Evolutionary conservation across 768 basidiomycete species (phyloP).

Genomic region (Tulasnella sp.): DNA sequence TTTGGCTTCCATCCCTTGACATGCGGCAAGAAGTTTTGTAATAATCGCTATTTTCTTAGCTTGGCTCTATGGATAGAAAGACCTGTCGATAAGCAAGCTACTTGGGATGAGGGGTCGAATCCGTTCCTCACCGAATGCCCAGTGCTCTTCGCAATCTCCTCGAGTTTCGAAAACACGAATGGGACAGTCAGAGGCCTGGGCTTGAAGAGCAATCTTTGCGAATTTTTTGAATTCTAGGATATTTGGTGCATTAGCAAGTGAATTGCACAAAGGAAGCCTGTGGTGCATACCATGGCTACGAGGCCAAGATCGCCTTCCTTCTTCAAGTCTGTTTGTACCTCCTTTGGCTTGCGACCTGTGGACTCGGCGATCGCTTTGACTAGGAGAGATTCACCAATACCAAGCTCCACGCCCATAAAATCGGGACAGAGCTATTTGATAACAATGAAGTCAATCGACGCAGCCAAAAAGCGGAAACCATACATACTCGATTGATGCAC

Average conservation of each 20-base stretch:
- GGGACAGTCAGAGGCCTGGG: constrained; percentile 83
- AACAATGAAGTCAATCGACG: constrained; percentile 5
- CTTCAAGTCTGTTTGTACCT: constrained; percentile 86
- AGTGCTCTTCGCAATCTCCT: constrained; percentile 75
- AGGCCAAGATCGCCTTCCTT: constrained; percentile 91
- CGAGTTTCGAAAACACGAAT: constrained; percentile 79
- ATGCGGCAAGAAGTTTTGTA: constrained; percentile 85
- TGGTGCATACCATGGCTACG: constrained; percentile 72
- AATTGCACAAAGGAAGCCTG: neutral
- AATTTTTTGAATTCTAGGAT: constrained; percentile 77
- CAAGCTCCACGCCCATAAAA: constrained; percentile 88
- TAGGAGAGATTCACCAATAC: constrained; percentile 88
- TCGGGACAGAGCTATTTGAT: constrained; percentile 73
- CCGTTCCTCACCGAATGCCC: constrained; percentile 59
- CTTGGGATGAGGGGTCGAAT: neutral
- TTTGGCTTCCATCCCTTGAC: constrained; percentile 86
- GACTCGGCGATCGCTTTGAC: constrained; percentile 93
- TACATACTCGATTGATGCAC: constrained; percentile 84
- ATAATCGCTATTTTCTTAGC: constrained; percentile 90
- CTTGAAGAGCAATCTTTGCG: constrained; percentile 88
- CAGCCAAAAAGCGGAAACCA: neutral
- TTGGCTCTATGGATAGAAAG: constrained; percentile 54
- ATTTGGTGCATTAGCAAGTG: neutral
- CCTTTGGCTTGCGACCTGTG: constrained; percentile 72
- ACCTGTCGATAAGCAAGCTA: neutral